phyloP scores from a whole-genome alignment of 352 stramenopile species.

The Phytophthora ohioensis region DNA sequence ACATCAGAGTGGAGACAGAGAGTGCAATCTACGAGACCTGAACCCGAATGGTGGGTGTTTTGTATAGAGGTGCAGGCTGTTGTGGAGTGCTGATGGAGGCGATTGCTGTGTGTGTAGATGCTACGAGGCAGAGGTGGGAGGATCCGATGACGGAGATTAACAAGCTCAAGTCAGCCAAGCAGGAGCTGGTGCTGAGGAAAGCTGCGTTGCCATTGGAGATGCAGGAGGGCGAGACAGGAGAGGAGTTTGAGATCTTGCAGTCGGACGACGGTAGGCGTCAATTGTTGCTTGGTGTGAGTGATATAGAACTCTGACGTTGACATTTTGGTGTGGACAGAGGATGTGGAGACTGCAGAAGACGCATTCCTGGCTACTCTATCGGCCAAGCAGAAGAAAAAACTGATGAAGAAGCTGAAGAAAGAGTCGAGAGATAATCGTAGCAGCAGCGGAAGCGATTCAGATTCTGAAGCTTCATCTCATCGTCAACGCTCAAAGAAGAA shows the following conservation, averaged over 20 bases:
- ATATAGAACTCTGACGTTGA: slow-evolving; percentile 9
- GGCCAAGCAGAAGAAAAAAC: slow-evolving; percentile 67
- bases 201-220: slow-evolving; percentile 77
- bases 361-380: slow-evolving; percentile 66
- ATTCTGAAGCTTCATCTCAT: slow-evolving; percentile 25
- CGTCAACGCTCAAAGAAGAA: slow-evolving; percentile 30
- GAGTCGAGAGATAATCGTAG: slow-evolving; percentile 9
- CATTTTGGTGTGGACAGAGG: slow-evolving; percentile 15
- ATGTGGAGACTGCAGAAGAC: slow-evolving; percentile 39
- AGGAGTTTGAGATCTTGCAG: slow-evolving; percentile 73
- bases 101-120: slow-evolving; percentile 50
- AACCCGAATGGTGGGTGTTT: slow-evolving; percentile 72
- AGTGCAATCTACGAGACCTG: slow-evolving; percentile 76
- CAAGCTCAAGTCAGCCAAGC: slow-evolving; percentile 62
- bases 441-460: slow-evolving; percentile 26
- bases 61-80: not conserved
- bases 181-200: slow-evolving; percentile 66
- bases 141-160: slow-evolving; percentile 80
- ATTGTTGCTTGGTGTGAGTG: not conserved
- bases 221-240: slow-evolving; percentile 39
- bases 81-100: slow-evolving; percentile 1
- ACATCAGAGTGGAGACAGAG: slow-evolving; percentile 84
- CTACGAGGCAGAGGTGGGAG: slow-evolving; percentile 69
- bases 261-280: slow-evolving; percentile 57
- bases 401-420: slow-evolving; percentile 70